These are phyloP conservation scores for Epichloe coenophiala DNA, from an alignment of 2,329 filamentous ascomycete genomes.

Conservation along the genomic window DNA sequence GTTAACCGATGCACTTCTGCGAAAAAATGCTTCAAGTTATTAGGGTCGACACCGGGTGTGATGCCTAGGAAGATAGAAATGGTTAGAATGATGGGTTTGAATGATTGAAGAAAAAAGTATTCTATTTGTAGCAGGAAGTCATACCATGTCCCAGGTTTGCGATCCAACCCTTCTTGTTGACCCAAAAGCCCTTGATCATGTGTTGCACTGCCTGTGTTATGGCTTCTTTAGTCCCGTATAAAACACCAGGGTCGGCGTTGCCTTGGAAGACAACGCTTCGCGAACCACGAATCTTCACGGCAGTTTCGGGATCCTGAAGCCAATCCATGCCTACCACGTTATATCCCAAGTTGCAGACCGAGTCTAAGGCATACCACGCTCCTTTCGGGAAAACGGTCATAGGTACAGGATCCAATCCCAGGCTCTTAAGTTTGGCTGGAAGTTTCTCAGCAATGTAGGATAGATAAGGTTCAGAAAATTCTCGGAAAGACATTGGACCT, in stretches of 20 bases:
- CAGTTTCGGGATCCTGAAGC: slow-evolving; percentile 78
- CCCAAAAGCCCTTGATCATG: slow-evolving; percentile 77
- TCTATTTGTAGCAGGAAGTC: neutral
- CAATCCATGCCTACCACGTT: slow-evolving; percentile 91
- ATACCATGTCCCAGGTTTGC: slow-evolving; percentile 87
- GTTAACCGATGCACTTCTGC: slow-evolving; percentile 72
- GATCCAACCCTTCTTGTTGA: slow-evolving; percentile 83
- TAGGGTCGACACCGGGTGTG: slow-evolving; percentile 86
- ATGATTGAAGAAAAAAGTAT: neutral
- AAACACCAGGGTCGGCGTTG: slow-evolving; percentile 84
- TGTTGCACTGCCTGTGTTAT: slow-evolving; percentile 73
- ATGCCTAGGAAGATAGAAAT: slow-evolving; percentile 47
- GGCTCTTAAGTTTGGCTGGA: slow-evolving; percentile 57
- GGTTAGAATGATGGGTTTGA: neutral
- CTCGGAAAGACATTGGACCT: slow-evolving; percentile 67
- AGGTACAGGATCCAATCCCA: slow-evolving; percentile 68
- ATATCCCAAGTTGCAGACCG: slow-evolving; percentile 78
- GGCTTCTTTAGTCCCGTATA: slow-evolving; percentile 71
- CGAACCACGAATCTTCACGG: slow-evolving; percentile 64
- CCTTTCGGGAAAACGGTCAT: slow-evolving; percentile 99
- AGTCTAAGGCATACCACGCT: slow-evolving; percentile 86
- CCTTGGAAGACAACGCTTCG: slow-evolving; percentile 72
- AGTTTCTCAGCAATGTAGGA: slow-evolving; percentile 71
- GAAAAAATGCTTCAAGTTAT: slow-evolving; percentile 87
- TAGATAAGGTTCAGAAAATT: slow-evolving; percentile 78